Conservation (phyloP, 2,329 filamentous ascomycete species). For the Colletotrichum viniferum region DNA sequence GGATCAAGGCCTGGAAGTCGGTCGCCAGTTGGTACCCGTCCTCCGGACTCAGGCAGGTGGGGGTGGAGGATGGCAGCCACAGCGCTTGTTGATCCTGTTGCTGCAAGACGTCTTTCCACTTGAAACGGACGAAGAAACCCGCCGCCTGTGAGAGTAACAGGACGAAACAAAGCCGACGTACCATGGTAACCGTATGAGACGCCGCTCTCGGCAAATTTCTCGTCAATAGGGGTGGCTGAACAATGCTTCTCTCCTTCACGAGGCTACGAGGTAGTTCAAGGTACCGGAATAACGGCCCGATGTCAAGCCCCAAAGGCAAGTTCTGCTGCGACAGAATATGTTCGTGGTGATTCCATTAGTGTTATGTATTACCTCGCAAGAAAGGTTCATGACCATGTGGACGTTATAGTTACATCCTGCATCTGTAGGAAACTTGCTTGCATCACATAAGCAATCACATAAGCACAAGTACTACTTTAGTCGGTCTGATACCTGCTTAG, state of each 20-base stretch:
- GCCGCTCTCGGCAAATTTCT: background rate
- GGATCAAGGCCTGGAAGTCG: background rate
- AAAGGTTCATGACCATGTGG: background rate
- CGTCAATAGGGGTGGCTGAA: background rate
- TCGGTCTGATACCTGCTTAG: background rate
- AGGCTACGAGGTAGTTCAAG: background rate
- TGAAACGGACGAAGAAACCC: background rate
- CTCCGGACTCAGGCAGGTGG: background rate
- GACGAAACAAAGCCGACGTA: too few species aligned
- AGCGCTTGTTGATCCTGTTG: background rate
- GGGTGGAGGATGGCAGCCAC: background rate
- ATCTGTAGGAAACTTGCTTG: background rate
- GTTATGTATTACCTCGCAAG: background rate
- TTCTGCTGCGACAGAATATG: rapidly evolving
- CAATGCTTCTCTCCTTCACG: background rate
- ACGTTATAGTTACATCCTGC: background rate
- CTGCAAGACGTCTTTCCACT: background rate
- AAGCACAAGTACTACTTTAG: too few species aligned
- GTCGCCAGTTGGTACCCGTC: background rate
- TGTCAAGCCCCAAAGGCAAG: rapidly evolving
- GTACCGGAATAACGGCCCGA: background rate
- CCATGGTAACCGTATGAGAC: background rate
- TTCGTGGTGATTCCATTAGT: background rate
- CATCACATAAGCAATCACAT: too few species aligned
- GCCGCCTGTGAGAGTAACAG: too few species aligned